Evolutionary conservation across 129 eudicot genomes (phyloP).

Genomic region (Escallonia herrerae): DNA sequence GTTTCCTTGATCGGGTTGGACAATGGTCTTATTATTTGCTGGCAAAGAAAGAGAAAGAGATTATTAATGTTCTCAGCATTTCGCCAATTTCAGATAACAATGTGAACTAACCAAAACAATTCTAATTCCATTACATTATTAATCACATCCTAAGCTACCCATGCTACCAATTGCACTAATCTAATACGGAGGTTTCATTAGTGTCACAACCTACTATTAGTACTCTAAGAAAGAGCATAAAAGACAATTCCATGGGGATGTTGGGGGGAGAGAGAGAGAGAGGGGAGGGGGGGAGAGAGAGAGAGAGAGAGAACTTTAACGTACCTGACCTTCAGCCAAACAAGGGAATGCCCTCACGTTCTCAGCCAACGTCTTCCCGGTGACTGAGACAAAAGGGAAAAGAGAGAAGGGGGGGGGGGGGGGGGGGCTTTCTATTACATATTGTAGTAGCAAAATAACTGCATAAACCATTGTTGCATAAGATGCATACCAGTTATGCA

Average conservation of each 20-base stretch:
- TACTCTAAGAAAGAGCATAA: too few relatives aligned
- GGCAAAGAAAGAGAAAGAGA: conserved; percentile 10
- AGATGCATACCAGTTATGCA: conserved; percentile 71
- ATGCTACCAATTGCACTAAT: too few relatives aligned
- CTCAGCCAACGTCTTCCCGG: conserved; percentile 88
- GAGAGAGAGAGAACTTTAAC: background rate
- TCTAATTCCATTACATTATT: too few relatives aligned
- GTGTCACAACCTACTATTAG: too few relatives aligned
- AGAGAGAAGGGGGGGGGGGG: too few relatives aligned
- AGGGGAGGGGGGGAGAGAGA: background rate
- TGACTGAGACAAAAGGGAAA: conserved; percentile 33
- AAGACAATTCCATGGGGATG: too few relatives aligned
- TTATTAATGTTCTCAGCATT: background rate
- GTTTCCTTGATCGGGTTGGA: conserved; percentile 91
- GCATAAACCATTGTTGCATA: background rate
- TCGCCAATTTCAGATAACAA: too few relatives aligned
- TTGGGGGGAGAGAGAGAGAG: background rate
- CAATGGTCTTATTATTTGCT: conserved; percentile 91
- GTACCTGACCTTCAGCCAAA: conserved; percentile 86
- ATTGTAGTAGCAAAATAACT: background rate
- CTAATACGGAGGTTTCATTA: too few relatives aligned
- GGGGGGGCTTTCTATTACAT: background rate
- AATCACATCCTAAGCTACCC: too few relatives aligned
- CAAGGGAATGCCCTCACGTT: conserved; percentile 87
- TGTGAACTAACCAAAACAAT: too few relatives aligned